Evolutionary conservation across 768 basidiomycete genomes (phyloP).

Genomic region (Agaricus subrufescens): DNA sequence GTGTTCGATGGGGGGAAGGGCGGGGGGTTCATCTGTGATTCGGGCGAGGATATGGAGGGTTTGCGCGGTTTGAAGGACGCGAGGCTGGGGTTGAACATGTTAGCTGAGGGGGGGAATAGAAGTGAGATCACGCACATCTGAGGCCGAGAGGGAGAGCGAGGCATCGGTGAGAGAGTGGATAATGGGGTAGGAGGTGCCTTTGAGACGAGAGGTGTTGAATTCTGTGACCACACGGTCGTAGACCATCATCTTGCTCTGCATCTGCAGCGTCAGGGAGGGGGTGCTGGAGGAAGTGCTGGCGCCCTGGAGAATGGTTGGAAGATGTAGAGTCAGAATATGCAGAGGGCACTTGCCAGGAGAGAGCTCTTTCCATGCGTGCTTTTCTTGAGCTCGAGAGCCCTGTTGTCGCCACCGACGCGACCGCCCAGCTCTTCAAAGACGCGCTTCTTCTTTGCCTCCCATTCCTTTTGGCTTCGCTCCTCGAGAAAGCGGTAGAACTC

Average conservation of each 20-base stretch:
- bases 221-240: constrained; percentile 83
- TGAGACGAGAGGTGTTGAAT: constrained; percentile 69
- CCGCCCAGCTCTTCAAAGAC: constrained; percentile 89
- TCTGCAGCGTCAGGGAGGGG: constrained; percentile 64
- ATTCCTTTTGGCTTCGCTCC: constrained; percentile 69
- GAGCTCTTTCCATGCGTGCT: constrained; percentile 53
- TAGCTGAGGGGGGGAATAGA: background rate
- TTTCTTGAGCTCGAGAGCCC: constrained; percentile 59
- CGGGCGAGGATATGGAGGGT: constrained; percentile 70
- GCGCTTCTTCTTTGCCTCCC: constrained; percentile 87
- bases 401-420: constrained; percentile 50
- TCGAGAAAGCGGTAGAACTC: constrained; percentile 82
- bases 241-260: constrained; percentile 94
- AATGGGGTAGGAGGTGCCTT: constrained; percentile 71
- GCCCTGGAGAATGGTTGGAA: background rate
- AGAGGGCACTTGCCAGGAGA: constrained; percentile 39
- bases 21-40: constrained; percentile 74
- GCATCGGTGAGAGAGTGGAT: constrained; percentile 70
- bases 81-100: constrained; percentile 28
- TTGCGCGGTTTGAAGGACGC: constrained; percentile 58
- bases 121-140: constrained; percentile 42
- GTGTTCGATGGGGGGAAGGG: constrained; percentile 71
- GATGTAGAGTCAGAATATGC: background rate
- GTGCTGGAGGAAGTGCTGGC: constrained; percentile 26
- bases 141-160: constrained; percentile 46